These are phyloP conservation scores for Paraphysoderma sedebokerense DNA, from an alignment of 371 early-diverging fungal genomes.

Conservation along the genomic window DNA sequence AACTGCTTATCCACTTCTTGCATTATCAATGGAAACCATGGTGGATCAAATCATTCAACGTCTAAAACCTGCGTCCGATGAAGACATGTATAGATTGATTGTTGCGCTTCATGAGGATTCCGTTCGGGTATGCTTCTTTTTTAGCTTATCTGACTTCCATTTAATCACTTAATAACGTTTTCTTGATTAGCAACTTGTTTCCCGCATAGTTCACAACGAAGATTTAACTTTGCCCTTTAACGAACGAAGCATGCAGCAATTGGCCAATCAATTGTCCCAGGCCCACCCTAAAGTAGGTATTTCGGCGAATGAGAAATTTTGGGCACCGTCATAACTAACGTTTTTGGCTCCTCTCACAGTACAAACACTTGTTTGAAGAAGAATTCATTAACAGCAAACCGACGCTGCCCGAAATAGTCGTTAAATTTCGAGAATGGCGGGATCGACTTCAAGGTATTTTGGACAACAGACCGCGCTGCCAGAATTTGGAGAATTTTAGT, in stretches of 20 bases:
- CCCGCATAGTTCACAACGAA: too few relatives aligned
- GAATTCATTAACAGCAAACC: constrained; percentile 75
- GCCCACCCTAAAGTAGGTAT: too few relatives aligned
- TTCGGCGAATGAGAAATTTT: too few relatives aligned
- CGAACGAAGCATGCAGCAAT: too few relatives aligned
- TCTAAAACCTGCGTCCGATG: constrained; percentile 81
- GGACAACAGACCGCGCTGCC: constrained; percentile 58
- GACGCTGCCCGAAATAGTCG: constrained; percentile 59
- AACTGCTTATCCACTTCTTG: constrained; percentile 83
- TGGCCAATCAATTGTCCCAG: too few relatives aligned
- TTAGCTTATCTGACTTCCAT: too few relatives aligned
- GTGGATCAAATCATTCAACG: constrained; percentile 85
- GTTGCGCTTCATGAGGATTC: constrained; percentile 77
- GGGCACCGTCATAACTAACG: too few relatives aligned
- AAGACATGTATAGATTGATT: constrained; percentile 87
- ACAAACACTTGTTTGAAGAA: constrained; percentile 60
- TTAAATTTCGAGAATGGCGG: constrained; percentile 61
- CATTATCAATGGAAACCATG: constrained; percentile 93
- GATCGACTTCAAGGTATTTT: constrained; percentile 73
- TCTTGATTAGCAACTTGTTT: too few relatives aligned
- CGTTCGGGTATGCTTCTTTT: constrained; percentile 47
- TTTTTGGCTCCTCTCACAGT: constrained; percentile 6
- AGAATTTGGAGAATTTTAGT: constrained; percentile 65
- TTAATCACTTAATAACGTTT: too few relatives aligned
- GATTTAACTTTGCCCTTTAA: too few relatives aligned